Conservation (phyloP, 108 stramenopile species). For the Epithemia pelagica region DNA sequence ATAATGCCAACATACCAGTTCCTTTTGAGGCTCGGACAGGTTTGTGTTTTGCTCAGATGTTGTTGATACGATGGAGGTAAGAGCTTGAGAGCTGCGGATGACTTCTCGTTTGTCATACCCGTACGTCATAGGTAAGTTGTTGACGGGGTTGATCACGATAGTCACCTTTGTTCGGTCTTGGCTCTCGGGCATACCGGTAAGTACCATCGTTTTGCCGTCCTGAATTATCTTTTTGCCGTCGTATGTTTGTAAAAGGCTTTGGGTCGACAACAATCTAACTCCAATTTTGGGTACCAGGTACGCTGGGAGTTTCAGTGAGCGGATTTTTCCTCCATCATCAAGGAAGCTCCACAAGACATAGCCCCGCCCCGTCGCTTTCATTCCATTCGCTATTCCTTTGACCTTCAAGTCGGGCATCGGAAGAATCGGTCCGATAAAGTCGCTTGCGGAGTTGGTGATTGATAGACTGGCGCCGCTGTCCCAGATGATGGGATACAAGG, state of each 20-base stretch:
- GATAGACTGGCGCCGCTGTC: constrained; percentile 27
- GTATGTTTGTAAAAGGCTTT: not conserved
- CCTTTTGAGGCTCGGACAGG: constrained; percentile 18
- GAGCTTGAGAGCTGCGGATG: too few relatives aligned
- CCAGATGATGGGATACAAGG: constrained; percentile 28
- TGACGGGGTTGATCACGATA: not conserved
- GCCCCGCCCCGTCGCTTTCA: not conserved
- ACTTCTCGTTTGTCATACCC: not conserved
- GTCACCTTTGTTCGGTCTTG: too few relatives aligned
- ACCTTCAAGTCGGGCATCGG: not conserved
- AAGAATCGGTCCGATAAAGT: constrained; percentile 31
- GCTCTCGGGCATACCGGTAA: too few relatives aligned
- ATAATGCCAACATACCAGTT: constrained; percentile 20
- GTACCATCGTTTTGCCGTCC: not conserved
- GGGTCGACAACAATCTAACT: not conserved
- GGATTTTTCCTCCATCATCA: not conserved
- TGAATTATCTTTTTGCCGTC: not conserved
- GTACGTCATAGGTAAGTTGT: not conserved
- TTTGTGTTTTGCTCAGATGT: constrained; percentile 29
- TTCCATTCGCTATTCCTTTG: not conserved
- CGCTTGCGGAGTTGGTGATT: constrained; percentile 2
- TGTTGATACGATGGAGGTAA: too few relatives aligned
- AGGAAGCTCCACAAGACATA: not conserved
- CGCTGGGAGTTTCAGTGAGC: not conserved
- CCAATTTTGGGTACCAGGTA: not conserved